Conservation (phyloP, 352 stramenopile genomes). For the Albugo laibachii region DNA sequence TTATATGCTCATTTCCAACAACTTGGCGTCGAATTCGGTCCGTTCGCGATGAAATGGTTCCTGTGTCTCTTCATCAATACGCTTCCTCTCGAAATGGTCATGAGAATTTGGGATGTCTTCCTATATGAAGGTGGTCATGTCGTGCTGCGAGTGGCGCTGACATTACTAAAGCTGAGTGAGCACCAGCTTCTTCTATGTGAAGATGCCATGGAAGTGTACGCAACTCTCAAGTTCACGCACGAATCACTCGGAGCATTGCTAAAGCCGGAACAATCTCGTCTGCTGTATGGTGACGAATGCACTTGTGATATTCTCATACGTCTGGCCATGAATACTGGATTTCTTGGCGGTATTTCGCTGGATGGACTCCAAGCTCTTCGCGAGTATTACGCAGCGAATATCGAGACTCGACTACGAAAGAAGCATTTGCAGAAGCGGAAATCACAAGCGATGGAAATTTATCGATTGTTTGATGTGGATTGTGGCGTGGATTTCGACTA, state of each 20-base stretch:
- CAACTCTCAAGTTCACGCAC: conserved; percentile 62
- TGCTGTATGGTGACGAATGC: conserved; percentile 57
- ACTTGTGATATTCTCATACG: conserved; percentile 66
- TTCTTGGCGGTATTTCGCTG: conserved; percentile 47
- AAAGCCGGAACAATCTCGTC: conserved; percentile 24
- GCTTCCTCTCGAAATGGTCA: conserved; percentile 69
- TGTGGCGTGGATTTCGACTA: no score
- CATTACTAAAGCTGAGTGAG: conserved; percentile 68
- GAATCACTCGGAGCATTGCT: conserved; percentile 34
- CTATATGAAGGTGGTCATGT: conserved; percentile 82
- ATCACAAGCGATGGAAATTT: neutral
- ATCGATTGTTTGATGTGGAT: neutral
- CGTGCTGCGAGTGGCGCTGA: conserved; percentile 62
- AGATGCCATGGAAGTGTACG: conserved; percentile 61
- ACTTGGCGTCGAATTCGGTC: conserved; percentile 67
- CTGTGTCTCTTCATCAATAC: conserved; percentile 86
- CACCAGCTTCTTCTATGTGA: conserved; percentile 47
- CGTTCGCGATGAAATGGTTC: conserved; percentile 86
- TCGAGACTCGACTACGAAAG: conserved; percentile 23
- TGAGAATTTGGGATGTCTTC: conserved; percentile 81
- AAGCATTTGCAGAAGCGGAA: neutral
- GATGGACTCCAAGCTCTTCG: conserved; percentile 55
- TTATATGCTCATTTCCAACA: conserved; percentile 44
- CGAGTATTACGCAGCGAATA: conserved; percentile 31
- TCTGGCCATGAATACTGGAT: conserved; percentile 66